Evolutionary conservation across 1,284 basidiomycete genomes (phyloP), one percentile per base, ranked within the genome.

Genomic region (Golubevia sp.): DNA sequence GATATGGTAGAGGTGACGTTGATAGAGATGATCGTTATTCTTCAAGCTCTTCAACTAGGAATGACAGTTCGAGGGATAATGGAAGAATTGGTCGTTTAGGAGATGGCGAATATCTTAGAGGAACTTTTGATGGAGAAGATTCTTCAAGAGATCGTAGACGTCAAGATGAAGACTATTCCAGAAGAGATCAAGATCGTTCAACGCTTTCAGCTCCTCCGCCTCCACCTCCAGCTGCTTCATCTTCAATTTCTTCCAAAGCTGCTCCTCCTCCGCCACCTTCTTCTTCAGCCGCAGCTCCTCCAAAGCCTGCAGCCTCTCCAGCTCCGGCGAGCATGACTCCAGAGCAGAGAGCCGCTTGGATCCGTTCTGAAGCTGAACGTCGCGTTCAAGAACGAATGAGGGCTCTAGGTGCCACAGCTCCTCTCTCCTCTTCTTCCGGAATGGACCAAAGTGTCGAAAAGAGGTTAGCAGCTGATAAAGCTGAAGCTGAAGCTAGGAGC

Each of bases 361-460:
- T 92, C 69, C 89, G 89, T 20, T 90, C 90, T 2, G 90, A 97
- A 82, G 96, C 94, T 0, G 90, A 92, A 77, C 88, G 90, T 21
- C 89, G 92, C 52, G 89, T 97, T 44, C 89, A 93, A 74, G 94
- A 91, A 51, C 91, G 96, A 30, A 94, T 93, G 88, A 89, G 90
- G 49, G 91, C 91, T 7, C 88, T 98, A 2, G 96, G 97, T 15
- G 87, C 91, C 1, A 86, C 88, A 0, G 84, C 88, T 3, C 85
- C 90, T n/a, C 57, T 55, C 26, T 63, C 49, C 21, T 15, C 71
- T 30, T 58, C 64, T 20, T 25, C 67, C 7, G 51, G 49, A n/a
- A 67, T 78, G 25, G 79, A 82, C 55, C 67, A 65, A 20, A 69
- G 70, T 21, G 81, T 82, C 24, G 76, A 82, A 64, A 70, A 78